Conservation (phyloP, 2,329 filamentous ascomycete genomes). For the Colletotrichum liriopes region DNA sequence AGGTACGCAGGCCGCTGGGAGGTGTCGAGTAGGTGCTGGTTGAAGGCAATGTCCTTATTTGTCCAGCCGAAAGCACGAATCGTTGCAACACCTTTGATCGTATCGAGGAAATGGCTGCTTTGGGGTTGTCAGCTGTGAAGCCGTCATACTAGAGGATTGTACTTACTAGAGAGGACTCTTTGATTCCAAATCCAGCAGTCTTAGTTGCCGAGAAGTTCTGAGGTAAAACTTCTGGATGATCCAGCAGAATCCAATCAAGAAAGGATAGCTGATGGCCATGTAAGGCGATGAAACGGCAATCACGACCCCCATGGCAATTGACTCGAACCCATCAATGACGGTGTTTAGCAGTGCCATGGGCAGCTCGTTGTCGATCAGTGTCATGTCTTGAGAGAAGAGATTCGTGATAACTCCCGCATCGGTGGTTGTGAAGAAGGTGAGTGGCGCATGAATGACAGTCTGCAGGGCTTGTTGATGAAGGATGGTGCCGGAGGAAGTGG, state of each 20-base stretch:
- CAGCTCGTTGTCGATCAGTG: constrained; percentile 53
- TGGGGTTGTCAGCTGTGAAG: not conserved
- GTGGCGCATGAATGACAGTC: constrained; percentile 50
- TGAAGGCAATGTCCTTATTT: constrained; percentile 58
- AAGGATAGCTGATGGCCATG: constrained; percentile 62
- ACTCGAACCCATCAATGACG: constrained; percentile 37
- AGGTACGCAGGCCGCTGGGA: constrained; percentile 71
- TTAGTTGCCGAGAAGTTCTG: constrained; percentile 69
- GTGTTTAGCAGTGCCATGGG: constrained; percentile 49
- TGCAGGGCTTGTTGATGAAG: constrained; percentile 47
- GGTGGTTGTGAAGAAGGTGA: constrained; percentile 55
- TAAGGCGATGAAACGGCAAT: constrained; percentile 58
- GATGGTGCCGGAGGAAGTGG: constrained; percentile 43
- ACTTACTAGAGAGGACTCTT: constrained; percentile 68
- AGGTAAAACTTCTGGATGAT: constrained; percentile 69
- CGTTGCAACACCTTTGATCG: constrained; percentile 65
- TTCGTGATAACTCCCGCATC: constrained; percentile 56
- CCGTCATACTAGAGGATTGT: too few species aligned
- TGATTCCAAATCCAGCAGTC: constrained; percentile 70
- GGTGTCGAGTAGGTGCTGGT: constrained; percentile 62
- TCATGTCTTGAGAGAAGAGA: constrained; percentile 58
- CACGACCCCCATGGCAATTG: constrained; percentile 59
- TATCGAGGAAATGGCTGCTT: constrained; percentile 65
- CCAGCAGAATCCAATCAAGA: constrained; percentile 60
- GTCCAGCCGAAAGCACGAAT: constrained; percentile 70